Percentiles rank a stretch among this genome's conserved stretches.
phyloP scores from a whole-genome alignment of 768 basidiomycete species.

The Rhizopogon sp. region DNA sequence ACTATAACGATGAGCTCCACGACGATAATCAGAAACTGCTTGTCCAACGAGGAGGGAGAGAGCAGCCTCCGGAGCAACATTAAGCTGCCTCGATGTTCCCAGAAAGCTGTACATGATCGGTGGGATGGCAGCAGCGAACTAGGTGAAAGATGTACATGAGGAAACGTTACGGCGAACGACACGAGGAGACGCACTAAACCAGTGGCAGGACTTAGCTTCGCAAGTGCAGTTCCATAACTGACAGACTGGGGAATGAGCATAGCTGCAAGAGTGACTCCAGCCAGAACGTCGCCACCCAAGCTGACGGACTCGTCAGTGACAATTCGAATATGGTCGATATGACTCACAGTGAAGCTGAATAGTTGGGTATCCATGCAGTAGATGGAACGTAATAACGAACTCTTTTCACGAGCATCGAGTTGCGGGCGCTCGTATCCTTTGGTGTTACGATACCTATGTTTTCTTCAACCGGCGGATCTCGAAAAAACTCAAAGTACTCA shows the following conservation, averaged over 20 bases:
- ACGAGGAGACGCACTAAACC: conserved; percentile 58
- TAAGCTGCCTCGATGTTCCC: conserved; percentile 78
- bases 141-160: neutral
- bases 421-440: conserved; percentile 12
- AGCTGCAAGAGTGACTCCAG: conserved; percentile 80
- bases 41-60: conserved; percentile 85
- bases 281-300: conserved; percentile 68
- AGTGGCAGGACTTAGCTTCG: conserved; percentile 77
- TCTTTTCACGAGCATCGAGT: conserved; percentile 38
- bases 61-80: conserved; percentile 87
- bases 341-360: conserved; percentile 61
- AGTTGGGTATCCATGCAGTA: conserved; percentile 74
- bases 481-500: conserved; percentile 1
- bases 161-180: neutral
- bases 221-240: conserved; percentile 86
- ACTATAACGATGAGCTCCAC: conserved; percentile 40
- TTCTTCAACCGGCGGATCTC: neutral
- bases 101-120: conserved; percentile 88
- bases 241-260: conserved; percentile 87
- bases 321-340: neutral
- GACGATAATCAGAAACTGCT: conserved; percentile 67
- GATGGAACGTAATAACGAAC: conserved; percentile 77
- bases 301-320: conserved; percentile 23
- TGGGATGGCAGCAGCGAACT: conserved; percentile 86
- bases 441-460: neutral